Base-by-base conservation (phyloP, 208 protist species). In the Trypanosoma platydactyli region DNA sequence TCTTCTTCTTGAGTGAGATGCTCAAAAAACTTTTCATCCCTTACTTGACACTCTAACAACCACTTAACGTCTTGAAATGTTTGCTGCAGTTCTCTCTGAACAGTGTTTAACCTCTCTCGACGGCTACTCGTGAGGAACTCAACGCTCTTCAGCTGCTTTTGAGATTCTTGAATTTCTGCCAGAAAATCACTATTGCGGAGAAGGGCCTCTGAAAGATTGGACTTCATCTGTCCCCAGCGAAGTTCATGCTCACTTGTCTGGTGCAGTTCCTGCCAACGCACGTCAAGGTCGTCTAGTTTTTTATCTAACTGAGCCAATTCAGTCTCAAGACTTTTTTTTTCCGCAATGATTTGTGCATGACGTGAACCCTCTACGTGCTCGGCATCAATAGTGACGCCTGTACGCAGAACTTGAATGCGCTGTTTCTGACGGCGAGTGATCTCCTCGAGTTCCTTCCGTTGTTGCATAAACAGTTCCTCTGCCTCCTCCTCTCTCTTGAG, bases 151-250 rank as follows among this genome's bases (percentile, higher is more conserved):
- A 62, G 16, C 42, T 74, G 68, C 13, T 50, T 58, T 29, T 61
- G 33, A 35, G 46, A 51, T 16, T 62, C 61, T 38, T 42, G 30
- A 25, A 74, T 48, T 41, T 74, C 53, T 25, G 7, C 60, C 38
- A 55, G 45, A n/a, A 74, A 18, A 41, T 38, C 68, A 60, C 9
- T 48, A 11, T 22, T 44, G 18, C 30, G 49, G 6, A n/a, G 15
- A 12, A 45, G 35, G 15, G 46, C 22, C 13, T 61, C 22, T 40
- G 50, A 22, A 20, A 74, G 58, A 20, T 74, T 57, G 33, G 41
- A 50, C 22, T 38, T 40, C 50, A 68, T 65, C 45, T 58, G 38
- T 29, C 68, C 60, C 58, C 59, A 74, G 22, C 68, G 60, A 55
- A 62, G n/a, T 51, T 74, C 61, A n/a, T 60, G 46, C 22, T 55